Evolutionary conservation across 2,329 filamentous ascomycete genomes (phyloP), one percentile per base, ranked within the genome.

Genomic region (Hypoxylon sp.): DNA sequence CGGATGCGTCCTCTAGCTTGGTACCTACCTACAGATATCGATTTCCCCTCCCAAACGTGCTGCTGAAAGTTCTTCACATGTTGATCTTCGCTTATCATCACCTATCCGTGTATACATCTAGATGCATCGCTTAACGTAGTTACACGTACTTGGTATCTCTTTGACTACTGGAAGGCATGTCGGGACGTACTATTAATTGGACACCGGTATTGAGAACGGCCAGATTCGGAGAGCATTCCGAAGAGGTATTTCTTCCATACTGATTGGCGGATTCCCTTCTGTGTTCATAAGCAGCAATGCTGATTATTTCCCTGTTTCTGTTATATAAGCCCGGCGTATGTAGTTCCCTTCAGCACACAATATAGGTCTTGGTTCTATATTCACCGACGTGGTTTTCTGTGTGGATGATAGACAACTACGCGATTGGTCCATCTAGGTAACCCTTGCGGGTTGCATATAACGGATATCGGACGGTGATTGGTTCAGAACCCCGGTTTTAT

Each of bases 401-500:
- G 16, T 40, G 16, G 26, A 26, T 45, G 51, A 16, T 38, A 40
- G 26, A 8, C 18, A 40, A 16, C n/a, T 18, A 46, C 11, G 12
- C 36, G 22, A 60, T 60, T 60, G 56, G 56, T 42, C 20, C 12
- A 40, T 20, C 33, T 3, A 24, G 46, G 30, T 16, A 3, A 30
- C 18, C 46, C 40, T 28, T 52, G 49, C 40, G 50, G 36, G 14
- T 26, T 2, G 7, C 14, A 45, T 14, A 22, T 33, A 20, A 26
- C 38, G 12, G n/a, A 12, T n/a, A 50, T 38, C 11, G 22, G 18
- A 26, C 30, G n/a, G 4, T n/a, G 36, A 55, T 61, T 61, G 58
- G 44, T 16, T 36, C 14, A 32, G 54, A 55, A 2, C 4, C 46
- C 12, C 4, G 18, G 20, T 24, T 22, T 32, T 48, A n/a, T 3